These are phyloP conservation scores for Skeletonema tropicum DNA, from an alignment of 108 stramenopile species.

Conservation along the genomic window DNA sequence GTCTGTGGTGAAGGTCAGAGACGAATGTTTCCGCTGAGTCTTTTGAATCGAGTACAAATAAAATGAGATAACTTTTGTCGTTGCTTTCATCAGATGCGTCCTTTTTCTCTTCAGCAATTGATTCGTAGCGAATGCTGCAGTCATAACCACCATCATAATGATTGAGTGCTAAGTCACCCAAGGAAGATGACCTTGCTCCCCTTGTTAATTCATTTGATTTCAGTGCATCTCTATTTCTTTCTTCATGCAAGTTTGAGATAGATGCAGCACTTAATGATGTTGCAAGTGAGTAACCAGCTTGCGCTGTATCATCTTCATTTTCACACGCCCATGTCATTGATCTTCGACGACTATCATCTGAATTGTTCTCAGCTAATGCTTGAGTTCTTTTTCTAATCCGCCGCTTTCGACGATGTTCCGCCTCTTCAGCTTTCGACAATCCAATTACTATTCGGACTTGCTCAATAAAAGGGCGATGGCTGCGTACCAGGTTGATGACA, in stretches of 20 bases:
- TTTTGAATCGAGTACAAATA: constrained; percentile 60
- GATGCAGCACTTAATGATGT: constrained; percentile 1
- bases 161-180: constrained; percentile 10
- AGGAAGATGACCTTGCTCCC: constrained; percentile 26
- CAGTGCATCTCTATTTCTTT: background rate
- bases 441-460: constrained; percentile 81
- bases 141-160: background rate
- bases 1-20: constrained; percentile 64
- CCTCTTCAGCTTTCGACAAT: constrained; percentile 24
- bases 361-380: background rate
- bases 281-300: background rate
- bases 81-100: constrained; percentile 9
- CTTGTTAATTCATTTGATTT: constrained; percentile 6
- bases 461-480: constrained; percentile 71
- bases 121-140: background rate
- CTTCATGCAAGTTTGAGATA: constrained; percentile 1
- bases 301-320: constrained; percentile 3
- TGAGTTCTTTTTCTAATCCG: constrained; percentile 26
- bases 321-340: constrained; percentile 43
- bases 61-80: constrained; percentile 45
- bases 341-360: constrained; percentile 10
- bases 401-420: constrained; percentile 19
- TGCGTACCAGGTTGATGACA: constrained; percentile 70
- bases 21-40: constrained; percentile 66
- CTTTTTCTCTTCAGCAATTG: constrained; percentile 21